Evolutionary conservation across 2,329 filamentous ascomycete genomes (phyloP).

Genomic region (Anisogramma anomala): DNA sequence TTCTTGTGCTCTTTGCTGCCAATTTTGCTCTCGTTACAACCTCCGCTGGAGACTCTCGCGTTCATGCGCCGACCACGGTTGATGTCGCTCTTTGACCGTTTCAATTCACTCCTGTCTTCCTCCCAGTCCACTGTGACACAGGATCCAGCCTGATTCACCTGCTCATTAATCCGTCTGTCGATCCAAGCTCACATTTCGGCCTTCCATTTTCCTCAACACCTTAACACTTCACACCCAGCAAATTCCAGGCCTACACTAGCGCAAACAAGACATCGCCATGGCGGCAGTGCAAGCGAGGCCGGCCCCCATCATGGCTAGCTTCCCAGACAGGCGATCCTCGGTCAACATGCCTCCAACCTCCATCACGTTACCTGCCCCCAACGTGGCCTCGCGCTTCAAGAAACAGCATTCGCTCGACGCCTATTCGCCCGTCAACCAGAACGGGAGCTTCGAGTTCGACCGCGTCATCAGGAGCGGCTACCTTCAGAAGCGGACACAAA

Average conservation of each 20-base stretch:
- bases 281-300: conserved; percentile 19
- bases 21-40: neutral
- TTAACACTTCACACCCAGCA: neutral
- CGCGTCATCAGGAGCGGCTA: conserved; percentile 82
- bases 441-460: conserved; percentile 93
- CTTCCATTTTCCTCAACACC: neutral
- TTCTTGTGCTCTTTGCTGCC: neutral
- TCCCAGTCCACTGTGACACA: neutral
- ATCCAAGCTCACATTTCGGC: neutral
- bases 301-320: conserved; percentile 13
- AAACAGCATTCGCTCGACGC: conserved; percentile 46
- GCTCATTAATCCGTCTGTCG: neutral
- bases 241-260: neutral
- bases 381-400: conserved; percentile 22
- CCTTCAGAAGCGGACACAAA: conserved; percentile 78
- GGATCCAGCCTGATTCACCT: neutral
- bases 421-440: conserved; percentile 81
- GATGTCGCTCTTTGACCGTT: conserved; percentile 6
- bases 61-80: conserved; percentile 2
- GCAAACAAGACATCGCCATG: conserved; percentile 13
- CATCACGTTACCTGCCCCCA: conserved; percentile 19
- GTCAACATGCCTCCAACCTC: conserved; percentile 16
- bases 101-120: conserved; percentile 1
- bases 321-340: conserved; percentile 12
- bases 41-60: conserved; percentile 5